Base-by-base conservation (phyloP, 805 yeast genomes). In the Priceomyces haplophilus region DNA sequence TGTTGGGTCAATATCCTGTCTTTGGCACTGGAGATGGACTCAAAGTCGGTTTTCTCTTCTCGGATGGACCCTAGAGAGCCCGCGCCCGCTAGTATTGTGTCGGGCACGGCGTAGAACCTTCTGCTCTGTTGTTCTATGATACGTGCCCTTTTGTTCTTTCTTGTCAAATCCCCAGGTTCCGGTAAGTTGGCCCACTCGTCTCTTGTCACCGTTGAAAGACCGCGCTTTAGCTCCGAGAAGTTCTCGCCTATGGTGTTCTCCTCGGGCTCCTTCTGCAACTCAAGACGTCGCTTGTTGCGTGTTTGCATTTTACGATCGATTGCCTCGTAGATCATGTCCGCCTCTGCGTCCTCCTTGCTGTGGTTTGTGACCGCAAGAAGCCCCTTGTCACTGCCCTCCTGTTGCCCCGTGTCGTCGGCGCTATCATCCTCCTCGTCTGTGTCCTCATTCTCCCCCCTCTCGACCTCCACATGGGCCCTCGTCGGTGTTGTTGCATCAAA, bases 91-190 rank as follows among this genome's bases (percentile, higher is more conserved):
- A 85, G 52, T 5, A 88, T 60, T 1, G 79, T 57, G 58, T 91
- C 97, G 0, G 96, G 93, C 2, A 85, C 86, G 7, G 96, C 88
- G 58, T 88, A 91, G 33, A 77, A 79, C 46, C 96, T 67, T 48
- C 82, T 81, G 44, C 78, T 78, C 51, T 69, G 73, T 54, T 82
- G 84, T 37, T 78, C 76, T 41, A 80, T 72, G 34, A 80, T 60
- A 41, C 96, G 67, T 38, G 76, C 67, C 43, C 98, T 66, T 51
- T 89, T 88, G 61, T 88, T 88, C 44, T 79, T 71, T 54, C 81
- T 75, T 0, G 99, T 93, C 54, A 87, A 68, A 61, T 91, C 98
- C 1, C 88, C 85, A 1, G 88, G 93, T 48, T 88, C 96, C 0
- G 98, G 98, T 3, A 91, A 56, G 46, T 69, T 74, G 3, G 76